A percentile compares a stretch with the other conserved stretches of the same genome.
Conservation (phyloP, 257 asterid species). For the Linaria vulgaris region DNA sequence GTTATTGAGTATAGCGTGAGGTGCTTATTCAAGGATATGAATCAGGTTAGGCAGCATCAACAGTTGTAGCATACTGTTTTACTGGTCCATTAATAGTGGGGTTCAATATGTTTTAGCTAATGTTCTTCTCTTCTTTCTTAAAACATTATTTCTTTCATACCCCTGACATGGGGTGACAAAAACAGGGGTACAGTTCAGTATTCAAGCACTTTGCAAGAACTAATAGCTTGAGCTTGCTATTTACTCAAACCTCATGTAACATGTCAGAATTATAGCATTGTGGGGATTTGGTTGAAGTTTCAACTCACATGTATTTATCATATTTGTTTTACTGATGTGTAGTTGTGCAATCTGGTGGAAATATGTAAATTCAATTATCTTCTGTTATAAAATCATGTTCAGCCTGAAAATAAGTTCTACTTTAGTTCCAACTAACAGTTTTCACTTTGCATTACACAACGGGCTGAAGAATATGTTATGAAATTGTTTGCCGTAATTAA, state of each 20-base stretch:
- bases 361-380: slow-evolving; percentile 10
- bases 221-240: neutral
- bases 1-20: slow-evolving; percentile 62
- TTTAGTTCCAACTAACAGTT: neutral
- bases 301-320: neutral
- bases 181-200: neutral
- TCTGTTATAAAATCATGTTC: slow-evolving; percentile 1
- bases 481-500: neutral
- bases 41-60: slow-evolving; percentile 51
- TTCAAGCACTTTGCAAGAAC: slow-evolving; percentile 1
- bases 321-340: neutral
- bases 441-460: neutral
- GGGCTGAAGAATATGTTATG: neutral
- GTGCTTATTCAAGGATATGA: slow-evolving; percentile 59
- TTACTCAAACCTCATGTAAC: slow-evolving; percentile 10
- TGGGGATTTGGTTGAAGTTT: neutral
- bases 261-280: neutral
- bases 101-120: slow-evolving; percentile 19
- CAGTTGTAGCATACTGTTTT: slow-evolving; percentile 26
- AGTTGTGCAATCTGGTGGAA: slow-evolving; percentile 7
- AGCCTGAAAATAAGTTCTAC: neutral
- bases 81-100: slow-evolving; percentile 22
- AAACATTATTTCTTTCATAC: slow-evolving; percentile 6
- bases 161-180: slow-evolving; percentile 7
- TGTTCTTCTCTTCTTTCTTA: slow-evolving; percentile 3